Base-by-base conservation (phyloP, 2,329 filamentous ascomycete species). In the Metarhizium rileyi region DNA sequence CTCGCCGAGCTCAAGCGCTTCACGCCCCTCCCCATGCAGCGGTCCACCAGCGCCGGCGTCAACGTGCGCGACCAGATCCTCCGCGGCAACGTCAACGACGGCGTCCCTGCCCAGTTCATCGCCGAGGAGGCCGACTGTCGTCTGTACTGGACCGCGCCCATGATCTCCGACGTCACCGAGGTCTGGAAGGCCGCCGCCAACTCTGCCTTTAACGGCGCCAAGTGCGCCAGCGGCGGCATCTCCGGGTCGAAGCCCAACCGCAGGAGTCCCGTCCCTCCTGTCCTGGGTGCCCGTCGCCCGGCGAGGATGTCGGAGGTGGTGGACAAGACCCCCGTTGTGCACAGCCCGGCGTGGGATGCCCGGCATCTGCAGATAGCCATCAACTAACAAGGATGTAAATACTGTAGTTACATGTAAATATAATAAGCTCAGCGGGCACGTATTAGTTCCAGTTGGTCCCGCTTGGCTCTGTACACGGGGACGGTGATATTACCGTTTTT, bases 131-230 rank as follows among this genome's bases (percentile, higher is more conserved):
- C 69, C 1, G 73, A 76, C 57, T 78, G 74, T 58, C 66, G 74
- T 16, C 68, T 78, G 25, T 76, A 69, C 61, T 77, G 73, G 64
- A 76, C 74, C 3, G 64, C 66, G 30, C 66, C 63, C n/a, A 77
- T 76, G 70, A 56, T 73, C 44, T 66, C 61, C 8, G 71, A 76
- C 52, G 66, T 74, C 43, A 65, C 64, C 9, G 69, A 69, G 36
- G 61, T 73, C 20, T 78, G 75, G 75, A 71, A 70, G 58, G 65
- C 68, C 5, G 66, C 68, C 2, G 70, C 69, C 0, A 55, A 63
- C 27, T 63, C 66, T 1, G 68, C 67, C 1, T 72, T 71, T 53
- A 64, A 67, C 51, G 68, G 67, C 6, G 69, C 63, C 3, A 66
- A 64, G 44, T 72, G 69, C 46, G 69, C 65, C 14, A 60, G 62